Conservation (phyloP, 257 asterid genomes). For the Jasminum sambac region DNA sequence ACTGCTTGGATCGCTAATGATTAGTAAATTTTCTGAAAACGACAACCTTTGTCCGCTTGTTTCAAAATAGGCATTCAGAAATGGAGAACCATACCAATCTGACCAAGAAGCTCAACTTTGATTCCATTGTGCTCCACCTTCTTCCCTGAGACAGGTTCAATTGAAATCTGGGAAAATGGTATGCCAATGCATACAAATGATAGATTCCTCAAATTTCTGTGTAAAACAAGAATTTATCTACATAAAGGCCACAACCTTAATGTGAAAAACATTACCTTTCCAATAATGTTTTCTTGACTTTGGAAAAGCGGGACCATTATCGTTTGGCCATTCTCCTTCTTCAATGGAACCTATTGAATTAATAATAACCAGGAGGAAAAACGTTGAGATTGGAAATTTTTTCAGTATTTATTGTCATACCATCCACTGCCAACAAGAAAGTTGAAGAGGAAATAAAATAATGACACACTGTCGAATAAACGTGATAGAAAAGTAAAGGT, state of each 20-base stretch:
- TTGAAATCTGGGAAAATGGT: conserved; percentile 55
- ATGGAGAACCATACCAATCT: conserved; percentile 40
- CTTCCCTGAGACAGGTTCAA: conserved; percentile 94
- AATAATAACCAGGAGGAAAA: neutral
- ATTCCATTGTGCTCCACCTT: conserved; percentile 98
- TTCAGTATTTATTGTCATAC: neutral
- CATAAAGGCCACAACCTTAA: neutral
- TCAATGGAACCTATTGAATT: conserved; percentile 36
- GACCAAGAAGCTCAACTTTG: conserved; percentile 99
- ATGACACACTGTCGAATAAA: neutral
- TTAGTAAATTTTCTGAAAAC: neutral
- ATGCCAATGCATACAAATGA: conserved; percentile 8
- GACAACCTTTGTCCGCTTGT: neutral
- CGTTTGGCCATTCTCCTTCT: conserved; percentile 55
- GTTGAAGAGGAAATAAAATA: neutral
- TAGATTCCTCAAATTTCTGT: neutral
- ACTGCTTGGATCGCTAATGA: neutral
- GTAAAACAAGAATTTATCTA: neutral
- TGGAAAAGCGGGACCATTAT: conserved; percentile 56
- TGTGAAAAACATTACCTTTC: conserved; percentile 37
- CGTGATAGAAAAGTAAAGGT: neutral
- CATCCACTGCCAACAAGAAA: neutral
- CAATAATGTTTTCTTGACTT: conserved; percentile 52
- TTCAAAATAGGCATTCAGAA: neutral
- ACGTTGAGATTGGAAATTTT: neutral